phyloP scores from a whole-genome alignment of 495 filamentous ascomycete species.

The Parmelia sp. region DNA sequence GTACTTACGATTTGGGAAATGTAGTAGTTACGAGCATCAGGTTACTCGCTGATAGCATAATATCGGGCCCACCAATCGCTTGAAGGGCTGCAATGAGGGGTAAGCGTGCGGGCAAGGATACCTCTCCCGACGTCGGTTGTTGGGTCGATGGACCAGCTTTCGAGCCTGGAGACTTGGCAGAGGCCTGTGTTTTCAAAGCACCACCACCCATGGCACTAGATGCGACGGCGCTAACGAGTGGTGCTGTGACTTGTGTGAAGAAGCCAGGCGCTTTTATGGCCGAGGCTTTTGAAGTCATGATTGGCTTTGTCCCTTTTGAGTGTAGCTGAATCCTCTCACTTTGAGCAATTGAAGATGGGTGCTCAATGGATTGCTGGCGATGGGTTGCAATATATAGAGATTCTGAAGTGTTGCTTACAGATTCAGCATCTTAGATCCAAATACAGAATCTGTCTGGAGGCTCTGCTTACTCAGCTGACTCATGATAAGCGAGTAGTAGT shows the following conservation, averaged over 20 bases:
- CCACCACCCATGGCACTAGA: not conserved
- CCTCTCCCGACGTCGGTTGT: not conserved
- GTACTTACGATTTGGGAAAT: slow-evolving; percentile 15
- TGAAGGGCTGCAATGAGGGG: slow-evolving; percentile 11
- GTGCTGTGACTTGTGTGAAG: not conserved
- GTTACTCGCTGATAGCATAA: not conserved
- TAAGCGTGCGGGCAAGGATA: slow-evolving; percentile 4
- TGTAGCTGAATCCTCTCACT: not conserved
- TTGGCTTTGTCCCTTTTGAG: too few relatives aligned
- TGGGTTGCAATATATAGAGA: too few relatives aligned
- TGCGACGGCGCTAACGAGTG: not conserved
- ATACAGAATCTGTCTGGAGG: not conserved
- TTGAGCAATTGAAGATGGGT: not conserved
- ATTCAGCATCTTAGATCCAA: too few relatives aligned
- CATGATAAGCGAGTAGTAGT: not conserved
- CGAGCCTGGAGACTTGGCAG: not conserved
- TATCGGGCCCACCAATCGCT: slow-evolving; percentile 13
- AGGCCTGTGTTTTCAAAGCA: not conserved
- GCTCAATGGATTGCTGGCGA: too few relatives aligned
- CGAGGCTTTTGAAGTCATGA: not conserved
- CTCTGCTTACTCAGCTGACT: slow-evolving; percentile 1
- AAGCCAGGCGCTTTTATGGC: not conserved
- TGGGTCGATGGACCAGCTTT: not conserved
- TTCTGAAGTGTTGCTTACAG: too few relatives aligned
- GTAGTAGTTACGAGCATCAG: slow-evolving; percentile 13